Conservation (phyloP, 306 rosid species). For the Trifolium dubium region DNA sequence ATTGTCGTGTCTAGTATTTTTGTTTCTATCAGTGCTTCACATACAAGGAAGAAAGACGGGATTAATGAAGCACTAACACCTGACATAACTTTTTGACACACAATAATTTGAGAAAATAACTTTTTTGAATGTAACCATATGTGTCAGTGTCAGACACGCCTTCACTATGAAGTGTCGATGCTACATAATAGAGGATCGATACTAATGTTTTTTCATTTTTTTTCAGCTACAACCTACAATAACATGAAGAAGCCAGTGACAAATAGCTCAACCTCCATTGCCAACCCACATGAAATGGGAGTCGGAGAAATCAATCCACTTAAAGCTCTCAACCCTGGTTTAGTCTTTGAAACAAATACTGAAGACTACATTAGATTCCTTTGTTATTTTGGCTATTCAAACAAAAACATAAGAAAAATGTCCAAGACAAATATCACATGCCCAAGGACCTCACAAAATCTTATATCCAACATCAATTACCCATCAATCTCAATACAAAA, state of each 20-base stretch:
- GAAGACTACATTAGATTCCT: slow-evolving; percentile 73
- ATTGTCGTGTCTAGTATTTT: background rate
- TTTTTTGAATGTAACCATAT: background rate
- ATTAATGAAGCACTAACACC: background rate
- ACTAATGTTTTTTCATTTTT: slow-evolving; percentile 19
- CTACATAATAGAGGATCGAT: background rate
- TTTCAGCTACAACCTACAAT: slow-evolving; percentile 68
- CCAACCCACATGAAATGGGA: slow-evolving; percentile 81
- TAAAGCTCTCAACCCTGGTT: slow-evolving; percentile 83
- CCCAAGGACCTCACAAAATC: slow-evolving; percentile 63
- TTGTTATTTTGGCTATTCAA: slow-evolving; percentile 70
- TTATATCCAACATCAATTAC: slow-evolving; percentile 75
- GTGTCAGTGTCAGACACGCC: too few relatives aligned
- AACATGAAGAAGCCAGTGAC: slow-evolving; percentile 72
- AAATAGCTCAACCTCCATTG: slow-evolving; percentile 59
- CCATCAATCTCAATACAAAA: slow-evolving; percentile 76
- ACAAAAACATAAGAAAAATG: slow-evolving; percentile 60
- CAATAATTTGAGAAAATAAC: background rate
- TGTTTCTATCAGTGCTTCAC: background rate
- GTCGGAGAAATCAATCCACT: slow-evolving; percentile 83
- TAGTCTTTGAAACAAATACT: slow-evolving; percentile 64
- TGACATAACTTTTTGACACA: background rate
- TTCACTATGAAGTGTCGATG: background rate
- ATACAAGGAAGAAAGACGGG: background rate
- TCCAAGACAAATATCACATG: slow-evolving; percentile 67